Conservation (phyloP, 352 stramenopile species). For the Phytopythium ostracodes region DNA sequence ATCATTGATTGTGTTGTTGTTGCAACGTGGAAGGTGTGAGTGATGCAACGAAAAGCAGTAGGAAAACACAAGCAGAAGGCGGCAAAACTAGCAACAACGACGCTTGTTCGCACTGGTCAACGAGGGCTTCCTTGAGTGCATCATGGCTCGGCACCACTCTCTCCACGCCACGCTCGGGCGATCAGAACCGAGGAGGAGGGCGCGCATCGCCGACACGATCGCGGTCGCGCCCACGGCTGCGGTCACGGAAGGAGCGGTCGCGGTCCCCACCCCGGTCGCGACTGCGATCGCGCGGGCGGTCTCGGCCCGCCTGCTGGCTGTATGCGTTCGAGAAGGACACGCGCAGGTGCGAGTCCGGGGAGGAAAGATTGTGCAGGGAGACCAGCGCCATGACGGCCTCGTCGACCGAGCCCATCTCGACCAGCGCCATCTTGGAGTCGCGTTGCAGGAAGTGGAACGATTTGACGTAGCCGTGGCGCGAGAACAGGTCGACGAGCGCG, state of each 20-base stretch:
- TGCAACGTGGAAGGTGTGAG: too few species aligned
- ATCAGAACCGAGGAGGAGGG: background rate
- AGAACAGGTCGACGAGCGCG: slow-evolving; percentile 59
- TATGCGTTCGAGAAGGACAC: slow-evolving; percentile 79
- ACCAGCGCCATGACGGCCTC: slow-evolving; percentile 74
- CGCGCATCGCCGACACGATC: background rate
- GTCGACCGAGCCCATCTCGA: slow-evolving; percentile 75
- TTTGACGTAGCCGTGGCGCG: slow-evolving; percentile 68
- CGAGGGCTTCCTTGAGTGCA: background rate
- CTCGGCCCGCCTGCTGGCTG: slow-evolving; percentile 1
- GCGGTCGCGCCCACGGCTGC: background rate
- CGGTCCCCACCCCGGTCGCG: slow-evolving; percentile 28
- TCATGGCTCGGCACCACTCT: background rate
- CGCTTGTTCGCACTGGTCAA: too few species aligned
- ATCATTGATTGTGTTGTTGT: background rate
- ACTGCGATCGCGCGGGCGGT: slow-evolving; percentile 33
- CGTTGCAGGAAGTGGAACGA: slow-evolving; percentile 62
- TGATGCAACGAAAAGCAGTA: too few species aligned
- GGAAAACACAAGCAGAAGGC: too few species aligned
- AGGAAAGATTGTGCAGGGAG: slow-evolving; percentile 63
- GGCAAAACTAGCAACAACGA: background rate
- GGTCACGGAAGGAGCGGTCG: background rate
- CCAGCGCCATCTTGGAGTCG: slow-evolving; percentile 77
- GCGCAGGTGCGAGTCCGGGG: slow-evolving; percentile 69
- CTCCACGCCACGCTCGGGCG: background rate